Evolutionary conservation across 257 asterid species (phyloP), one percentile per base, ranked within the genome.

Genomic region (Solanum clarkiae): DNA sequence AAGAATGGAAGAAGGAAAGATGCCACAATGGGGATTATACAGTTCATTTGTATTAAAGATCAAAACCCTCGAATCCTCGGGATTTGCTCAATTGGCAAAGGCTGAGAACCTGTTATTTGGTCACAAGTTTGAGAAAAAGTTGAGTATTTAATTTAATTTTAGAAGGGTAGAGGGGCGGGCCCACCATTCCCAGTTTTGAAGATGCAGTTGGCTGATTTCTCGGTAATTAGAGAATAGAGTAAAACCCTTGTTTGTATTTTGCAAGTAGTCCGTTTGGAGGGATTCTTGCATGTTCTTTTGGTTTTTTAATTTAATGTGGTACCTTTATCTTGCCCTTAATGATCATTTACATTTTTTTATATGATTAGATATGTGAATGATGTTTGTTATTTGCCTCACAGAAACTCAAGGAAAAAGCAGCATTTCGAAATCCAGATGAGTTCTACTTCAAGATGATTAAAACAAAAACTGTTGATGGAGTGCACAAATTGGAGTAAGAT

Each of bases 401-500:
- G 99, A 96, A 92, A 93, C 98, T 94, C 80, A 96, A 90, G 90
- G 99, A 93, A 85, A 94, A 93, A 70, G 98, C 99, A 0, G 95
- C 97, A 14, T 91, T 88, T 82, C 93, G 93, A 90, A 96, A 96
- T 85, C 99, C 98, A 0, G 99, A 96, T 91, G 98, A 96, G 86
- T 96, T 96, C 88, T 90, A 94, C 87, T 96, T 96, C 88, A 89
- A 87, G 92, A 96, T 96, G 99, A 80, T 91, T 60, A 93, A 90
- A 5, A 60, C 98, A 47, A 93, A 70, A 88, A 93, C 94, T 13
- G 84, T 87, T 36, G 86, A 84, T 54, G 98, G 99, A 87, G 97
- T 96, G 81, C 99, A 96, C 88, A 92, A 83, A 88, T 75, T 54
- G 17, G 92, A 87, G 99, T 96, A 93, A 90, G 98, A 86, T 65